phyloP scores from a whole-genome alignment of 1,284 basidiomycete species.

The Sporisorium graminicola region DNA sequence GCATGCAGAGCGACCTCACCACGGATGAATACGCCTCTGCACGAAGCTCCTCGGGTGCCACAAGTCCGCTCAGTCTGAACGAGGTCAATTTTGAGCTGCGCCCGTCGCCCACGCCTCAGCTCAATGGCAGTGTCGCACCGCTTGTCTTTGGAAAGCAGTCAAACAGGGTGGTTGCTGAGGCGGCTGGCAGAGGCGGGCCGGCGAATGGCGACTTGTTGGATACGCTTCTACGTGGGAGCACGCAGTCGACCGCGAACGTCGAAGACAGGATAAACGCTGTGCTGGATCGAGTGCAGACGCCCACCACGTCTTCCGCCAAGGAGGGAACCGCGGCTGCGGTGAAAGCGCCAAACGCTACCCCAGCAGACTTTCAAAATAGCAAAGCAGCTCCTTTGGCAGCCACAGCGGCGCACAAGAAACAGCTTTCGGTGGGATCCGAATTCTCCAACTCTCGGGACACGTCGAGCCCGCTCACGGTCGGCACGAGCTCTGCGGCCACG shows the following conservation, averaged over 20 bases:
- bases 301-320: conserved; percentile 1
- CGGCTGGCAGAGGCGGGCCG: neutral
- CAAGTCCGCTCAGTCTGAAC: conserved; percentile 50
- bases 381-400: conserved; percentile 4
- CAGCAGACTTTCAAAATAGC: conserved; percentile 3
- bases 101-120: conserved; percentile 9
- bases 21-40: conserved; percentile 49
- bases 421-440: conserved; percentile 47
- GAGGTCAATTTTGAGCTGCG: conserved; percentile 46
- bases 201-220: conserved; percentile 47
- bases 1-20: conserved; percentile 50
- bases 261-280: conserved; percentile 62
- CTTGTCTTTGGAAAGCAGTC: conserved; percentile 20
- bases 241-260: conserved; percentile 19
- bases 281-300: conserved; percentile 43
- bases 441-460: conserved; percentile 42
- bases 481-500: conserved; percentile 39
- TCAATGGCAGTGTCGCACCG: conserved; percentile 17
- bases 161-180: neutral
- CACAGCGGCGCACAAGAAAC: conserved; percentile 36
- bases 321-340: neutral
- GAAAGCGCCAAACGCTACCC: neutral
- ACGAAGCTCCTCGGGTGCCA: conserved; percentile 24
- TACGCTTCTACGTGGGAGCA: conserved; percentile 27
- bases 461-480: conserved; percentile 37